Evolutionary conservation across 2,329 filamentous ascomycete genomes (phyloP), one percentile per base, ranked within the genome.

Genomic region (Lachnellula cervina): DNA sequence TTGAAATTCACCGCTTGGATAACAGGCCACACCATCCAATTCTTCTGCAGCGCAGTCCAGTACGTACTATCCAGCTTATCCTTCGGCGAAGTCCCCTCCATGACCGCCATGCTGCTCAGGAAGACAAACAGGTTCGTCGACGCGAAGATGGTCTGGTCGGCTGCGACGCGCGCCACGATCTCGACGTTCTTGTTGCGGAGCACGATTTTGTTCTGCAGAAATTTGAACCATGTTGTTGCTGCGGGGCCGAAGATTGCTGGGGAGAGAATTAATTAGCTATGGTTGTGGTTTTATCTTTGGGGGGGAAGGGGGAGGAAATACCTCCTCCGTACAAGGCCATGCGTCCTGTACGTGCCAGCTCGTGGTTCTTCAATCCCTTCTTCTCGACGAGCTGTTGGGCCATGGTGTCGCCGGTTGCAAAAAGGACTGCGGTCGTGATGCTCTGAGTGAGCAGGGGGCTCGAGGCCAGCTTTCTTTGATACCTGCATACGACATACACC

Each of bases 321-420:
- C 86, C 77, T 62, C 89, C 88, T 61, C 89, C 89, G 70, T 94
- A 94, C 57, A 87, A 74, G 44, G 84, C 84, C 89, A 95, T 94
- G 65, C 89, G 85, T 11, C 79, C 85, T 32, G 89, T 92, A 52
- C 89, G 82, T 28, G 76, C 75, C 38, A 84, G 65, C 68, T 93
- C 87, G 71, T 99, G 93, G 62, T 88, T 87, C 64, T 86, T 75
- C 25, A 88, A 63, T 17, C 91, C 92, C 67, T 81, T 86, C 72
- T 84, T 86, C 75, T 97, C 93, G 57, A 99, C 89, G 37, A 84
- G 79, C 75, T 97, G 93, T 74, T 99, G 94, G 38, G 94, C 90
- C 63, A 95, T 86, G 58, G 88, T 79, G 75, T 99, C 94, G 67
- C 94, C 94, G 14, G 91, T 89, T 56, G 88, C 92, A 71, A 97